Conservation (phyloP, 2,329 filamentous ascomycete genomes). For the Xylaria sp. region DNA sequence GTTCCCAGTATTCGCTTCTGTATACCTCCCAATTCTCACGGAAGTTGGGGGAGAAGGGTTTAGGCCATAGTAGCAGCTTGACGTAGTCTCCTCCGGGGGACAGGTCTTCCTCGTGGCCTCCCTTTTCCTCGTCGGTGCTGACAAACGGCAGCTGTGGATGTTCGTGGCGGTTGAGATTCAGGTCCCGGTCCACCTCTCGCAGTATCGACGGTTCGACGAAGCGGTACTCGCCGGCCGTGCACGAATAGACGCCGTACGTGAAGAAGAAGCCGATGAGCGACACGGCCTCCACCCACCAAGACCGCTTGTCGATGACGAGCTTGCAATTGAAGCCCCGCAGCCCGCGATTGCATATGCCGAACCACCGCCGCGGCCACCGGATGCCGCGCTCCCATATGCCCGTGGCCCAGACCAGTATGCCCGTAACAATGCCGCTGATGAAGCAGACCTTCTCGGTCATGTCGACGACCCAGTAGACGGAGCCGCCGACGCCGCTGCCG, state of each 20-base stretch:
- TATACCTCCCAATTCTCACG: conserved; percentile 97
- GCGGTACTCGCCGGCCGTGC: conserved; percentile 71
- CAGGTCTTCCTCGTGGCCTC: conserved; percentile 85
- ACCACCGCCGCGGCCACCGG: conserved; percentile 90
- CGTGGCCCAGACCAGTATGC: conserved; percentile 86
- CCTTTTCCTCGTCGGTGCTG: conserved; percentile 59
- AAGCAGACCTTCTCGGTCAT: conserved; percentile 88
- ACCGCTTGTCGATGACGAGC: conserved; percentile 82
- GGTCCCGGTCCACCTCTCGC: conserved; percentile 62
- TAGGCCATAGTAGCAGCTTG: conserved; percentile 86
- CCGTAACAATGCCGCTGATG: conserved; percentile 86
- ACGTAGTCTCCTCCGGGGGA: conserved; percentile 89
- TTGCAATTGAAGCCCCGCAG: conserved; percentile 94
- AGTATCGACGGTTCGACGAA: conserved; percentile 69
- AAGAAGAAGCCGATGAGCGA: conserved; percentile 76
- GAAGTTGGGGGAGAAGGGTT: conserved; percentile 93
- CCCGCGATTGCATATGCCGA: conserved; percentile 85
- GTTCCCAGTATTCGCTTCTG: conserved; percentile 93
- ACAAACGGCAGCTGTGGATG: conserved; percentile 45
- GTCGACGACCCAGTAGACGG: conserved; percentile 95
- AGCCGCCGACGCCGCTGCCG: conserved; percentile 86
- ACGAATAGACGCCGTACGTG: conserved; percentile 73
- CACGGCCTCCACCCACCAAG: conserved; percentile 78
- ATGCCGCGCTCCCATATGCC: conserved; percentile 96
- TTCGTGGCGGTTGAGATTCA: conserved; percentile 49